A percentile compares a stretch with the other conserved stretches of the same genome.
Conservation (phyloP, 1,139 yeast species). For the Tardiomyces depauwii region DNA sequence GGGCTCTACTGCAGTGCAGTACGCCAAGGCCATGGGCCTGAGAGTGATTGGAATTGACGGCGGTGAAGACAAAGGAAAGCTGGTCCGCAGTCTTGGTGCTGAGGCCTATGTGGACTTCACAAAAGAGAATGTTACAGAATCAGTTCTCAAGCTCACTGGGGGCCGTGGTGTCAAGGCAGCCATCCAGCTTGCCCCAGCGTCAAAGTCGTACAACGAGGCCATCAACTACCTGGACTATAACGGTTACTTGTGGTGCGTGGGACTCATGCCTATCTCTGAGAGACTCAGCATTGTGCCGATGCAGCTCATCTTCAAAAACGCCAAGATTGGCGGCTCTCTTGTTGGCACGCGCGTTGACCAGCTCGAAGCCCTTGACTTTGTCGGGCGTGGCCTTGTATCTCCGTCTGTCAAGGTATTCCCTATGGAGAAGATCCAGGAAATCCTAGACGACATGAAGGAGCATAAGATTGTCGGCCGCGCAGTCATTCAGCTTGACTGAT, state of each 20-base stretch:
- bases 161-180: constrained; percentile 76
- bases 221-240: constrained; percentile 58
- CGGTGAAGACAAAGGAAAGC: constrained; percentile 51
- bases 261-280: constrained; percentile 28
- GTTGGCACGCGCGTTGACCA: constrained; percentile 78
- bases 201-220: constrained; percentile 42
- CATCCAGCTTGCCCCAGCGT: constrained; percentile 62
- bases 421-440: constrained; percentile 48
- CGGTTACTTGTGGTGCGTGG: constrained; percentile 73
- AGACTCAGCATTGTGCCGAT: constrained; percentile 34
- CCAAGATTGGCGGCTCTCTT: constrained; percentile 60
- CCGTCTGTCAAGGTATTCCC: constrained; percentile 40
- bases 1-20: constrained; percentile 71
- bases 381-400: constrained; percentile 52
- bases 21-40: constrained; percentile 74
- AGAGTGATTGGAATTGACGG: constrained; percentile 70
- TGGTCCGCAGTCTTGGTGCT: constrained; percentile 52
- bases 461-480: constrained; percentile 68
- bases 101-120: constrained; percentile 35
- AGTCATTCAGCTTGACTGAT: constrained; percentile 40
- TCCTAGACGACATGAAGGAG: constrained; percentile 56
- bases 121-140: constrained; percentile 23
- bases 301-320: constrained; percentile 51
- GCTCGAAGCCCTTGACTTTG: constrained; percentile 67
- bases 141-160: constrained; percentile 46